These are phyloP conservation scores for Rhodotorula kratochvilovae DNA, from an alignment of 768 basidiomycete species.

Conservation along the genomic window DNA sequence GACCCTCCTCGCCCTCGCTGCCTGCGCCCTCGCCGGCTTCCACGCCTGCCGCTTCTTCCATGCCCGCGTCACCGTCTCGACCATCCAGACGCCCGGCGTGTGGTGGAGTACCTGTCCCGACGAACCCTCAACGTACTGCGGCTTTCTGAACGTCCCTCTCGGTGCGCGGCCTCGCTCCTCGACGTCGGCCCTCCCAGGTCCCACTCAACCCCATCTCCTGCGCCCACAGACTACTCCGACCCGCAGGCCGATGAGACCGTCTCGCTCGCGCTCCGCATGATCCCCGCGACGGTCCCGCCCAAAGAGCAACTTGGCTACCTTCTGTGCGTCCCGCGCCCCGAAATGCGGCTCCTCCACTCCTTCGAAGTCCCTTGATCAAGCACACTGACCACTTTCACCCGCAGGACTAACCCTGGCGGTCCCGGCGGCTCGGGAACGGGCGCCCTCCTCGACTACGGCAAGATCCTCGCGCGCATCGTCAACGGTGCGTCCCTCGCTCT, in stretches of 20 bases:
- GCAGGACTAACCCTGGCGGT: conserved; percentile 36
- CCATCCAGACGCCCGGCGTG: neutral
- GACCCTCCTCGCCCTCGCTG: neutral
- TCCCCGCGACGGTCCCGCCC: conserved; percentile 30
- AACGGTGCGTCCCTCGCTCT: neutral
- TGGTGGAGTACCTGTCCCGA: conserved; percentile 36
- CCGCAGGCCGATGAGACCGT: conserved; percentile 29
- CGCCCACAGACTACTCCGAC: conserved; percentile 20
- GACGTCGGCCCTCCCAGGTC: neutral
- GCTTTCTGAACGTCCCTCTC: conserved; percentile 33
- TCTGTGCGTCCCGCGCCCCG: conserved; percentile 13
- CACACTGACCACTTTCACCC: rapidly evolving
- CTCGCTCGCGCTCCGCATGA: conserved; percentile 31
- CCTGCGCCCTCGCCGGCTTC: neutral
- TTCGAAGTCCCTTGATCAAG: too few species aligned
- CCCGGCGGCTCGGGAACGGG: conserved; percentile 37
- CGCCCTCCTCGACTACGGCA: conserved; percentile 11
- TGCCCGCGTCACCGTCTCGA: neutral
- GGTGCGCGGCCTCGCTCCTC: conserved; percentile 27
- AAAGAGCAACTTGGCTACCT: conserved; percentile 31
- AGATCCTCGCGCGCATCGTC: conserved; percentile 18
- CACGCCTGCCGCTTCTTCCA: neutral
- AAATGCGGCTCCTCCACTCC: too few species aligned
- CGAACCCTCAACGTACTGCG: conserved; percentile 9
- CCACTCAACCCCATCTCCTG: too few species aligned